A percentile compares a stretch with the other conserved stretches of the same genome.
Conservation (phyloP, 768 basidiomycete species). For the Auricularia auricula-judae region DNA sequence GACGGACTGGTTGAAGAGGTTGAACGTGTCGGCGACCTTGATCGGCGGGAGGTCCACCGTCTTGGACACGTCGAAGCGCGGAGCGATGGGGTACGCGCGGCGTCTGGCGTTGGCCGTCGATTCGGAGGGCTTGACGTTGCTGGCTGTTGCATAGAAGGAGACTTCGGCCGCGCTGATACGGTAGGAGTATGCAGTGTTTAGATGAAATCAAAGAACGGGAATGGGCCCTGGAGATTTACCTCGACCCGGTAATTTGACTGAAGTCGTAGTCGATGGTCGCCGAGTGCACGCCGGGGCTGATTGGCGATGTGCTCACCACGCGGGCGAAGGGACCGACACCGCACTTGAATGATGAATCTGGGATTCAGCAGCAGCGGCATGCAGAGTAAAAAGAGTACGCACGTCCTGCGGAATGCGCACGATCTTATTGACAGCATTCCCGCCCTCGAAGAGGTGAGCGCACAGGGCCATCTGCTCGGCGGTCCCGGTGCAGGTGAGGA, state of each 20-base stretch:
- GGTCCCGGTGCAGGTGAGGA: slow-evolving; percentile 1
- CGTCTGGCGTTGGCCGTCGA: background rate
- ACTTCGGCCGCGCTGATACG: background rate
- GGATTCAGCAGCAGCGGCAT: background rate
- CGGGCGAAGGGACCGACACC: slow-evolving; percentile 7
- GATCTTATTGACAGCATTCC: slow-evolving; percentile 33
- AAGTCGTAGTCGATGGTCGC: slow-evolving; percentile 33
- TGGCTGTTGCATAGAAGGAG: background rate
- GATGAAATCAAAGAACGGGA: background rate
- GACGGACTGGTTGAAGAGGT: slow-evolving; percentile 21
- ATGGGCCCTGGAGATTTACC: background rate
- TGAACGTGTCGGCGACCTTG: slow-evolving; percentile 21
- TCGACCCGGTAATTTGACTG: slow-evolving; percentile 2
- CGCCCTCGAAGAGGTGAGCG: slow-evolving; percentile 28
- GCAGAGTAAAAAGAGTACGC: slow-evolving; percentile 9
- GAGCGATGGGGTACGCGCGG: background rate
- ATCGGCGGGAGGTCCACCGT: slow-evolving; percentile 17
- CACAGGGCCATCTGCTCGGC: slow-evolving; percentile 15
- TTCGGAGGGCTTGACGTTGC: background rate
- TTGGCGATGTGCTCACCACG: background rate
- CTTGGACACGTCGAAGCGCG: background rate
- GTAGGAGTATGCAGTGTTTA: background rate
- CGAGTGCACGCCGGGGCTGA: slow-evolving; percentile 21
- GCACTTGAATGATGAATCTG: slow-evolving; percentile 1
- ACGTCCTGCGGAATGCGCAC: slow-evolving; percentile 44